phyloP scores from a whole-genome alignment of 805 yeast species.

The Myxozyma geophila region DNA sequence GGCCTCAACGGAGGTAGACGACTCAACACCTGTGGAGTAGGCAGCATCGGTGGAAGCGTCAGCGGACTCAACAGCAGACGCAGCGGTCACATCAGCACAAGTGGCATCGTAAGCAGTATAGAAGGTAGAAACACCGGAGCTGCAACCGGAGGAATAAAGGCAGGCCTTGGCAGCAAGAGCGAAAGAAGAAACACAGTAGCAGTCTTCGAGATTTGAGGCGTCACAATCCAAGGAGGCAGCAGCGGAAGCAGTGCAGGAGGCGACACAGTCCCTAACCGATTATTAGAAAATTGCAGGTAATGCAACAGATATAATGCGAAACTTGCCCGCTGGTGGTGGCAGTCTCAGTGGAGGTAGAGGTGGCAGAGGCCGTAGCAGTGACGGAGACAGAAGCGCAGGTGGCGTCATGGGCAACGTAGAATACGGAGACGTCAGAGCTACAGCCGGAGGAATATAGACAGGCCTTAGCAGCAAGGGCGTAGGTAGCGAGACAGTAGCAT shows the following conservation, averaged over 20 bases:
- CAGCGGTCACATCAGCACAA: background rate
- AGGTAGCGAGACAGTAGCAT: background rate
- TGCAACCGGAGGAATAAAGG: background rate
- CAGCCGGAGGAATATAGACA: background rate
- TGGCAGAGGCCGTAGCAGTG: background rate
- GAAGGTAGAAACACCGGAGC: background rate
- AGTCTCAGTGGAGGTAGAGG: background rate
- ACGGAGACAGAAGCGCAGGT: background rate
- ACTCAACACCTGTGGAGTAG: background rate
- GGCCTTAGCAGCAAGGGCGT: background rate
- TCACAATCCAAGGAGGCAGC: background rate
- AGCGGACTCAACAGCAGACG: background rate
- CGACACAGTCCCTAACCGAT: background rate
- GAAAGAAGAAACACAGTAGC: background rate
- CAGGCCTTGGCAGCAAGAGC: background rate
- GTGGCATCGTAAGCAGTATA: background rate
- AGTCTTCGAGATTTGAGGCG: background rate
- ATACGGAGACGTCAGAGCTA: background rate
- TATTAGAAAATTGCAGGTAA: too few species aligned
- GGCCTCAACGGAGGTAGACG: background rate
- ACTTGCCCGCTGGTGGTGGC: too few species aligned
- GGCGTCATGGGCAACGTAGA: background rate
- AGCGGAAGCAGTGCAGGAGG: background rate
- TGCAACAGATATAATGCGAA: too few species aligned
- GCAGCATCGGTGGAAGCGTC: background rate